Conservation (phyloP, 2,329 filamentous ascomycete species). For the Diaporthe sp. region DNA sequence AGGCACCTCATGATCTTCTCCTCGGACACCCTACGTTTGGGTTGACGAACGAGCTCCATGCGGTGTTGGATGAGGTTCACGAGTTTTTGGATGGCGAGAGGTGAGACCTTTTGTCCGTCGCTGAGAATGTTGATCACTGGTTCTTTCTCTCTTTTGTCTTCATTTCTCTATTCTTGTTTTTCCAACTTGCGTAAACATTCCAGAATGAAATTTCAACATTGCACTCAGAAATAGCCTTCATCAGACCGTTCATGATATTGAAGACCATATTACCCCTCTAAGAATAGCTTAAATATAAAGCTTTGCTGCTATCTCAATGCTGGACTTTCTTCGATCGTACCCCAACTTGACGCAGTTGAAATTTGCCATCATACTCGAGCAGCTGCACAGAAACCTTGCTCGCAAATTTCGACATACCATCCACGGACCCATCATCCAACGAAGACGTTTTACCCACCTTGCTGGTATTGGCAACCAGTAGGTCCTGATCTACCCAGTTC, state of each 20-base stretch:
- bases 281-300: no score
- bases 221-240: no score
- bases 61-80: not conserved
- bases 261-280: no score
- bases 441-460: not conserved
- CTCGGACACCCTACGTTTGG: conserved; percentile 1
- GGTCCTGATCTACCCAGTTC: conserved; percentile 4
- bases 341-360: not conserved
- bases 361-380: not conserved
- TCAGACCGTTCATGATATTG: no score
- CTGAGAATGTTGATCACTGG: no score
- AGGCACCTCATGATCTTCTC: conserved; percentile 23
- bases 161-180: no score
- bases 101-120: not conserved
- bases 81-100: not conserved
- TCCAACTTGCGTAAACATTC: no score
- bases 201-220: no score
- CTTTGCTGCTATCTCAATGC: not conserved
- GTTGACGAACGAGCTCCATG: not conserved
- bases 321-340: not conserved
- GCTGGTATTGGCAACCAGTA: not conserved
- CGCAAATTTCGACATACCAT: not conserved
- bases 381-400: not conserved
- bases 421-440: not conserved
- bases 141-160: no score